A percentile compares a stretch with the other conserved stretches of the same genome.
Evolutionary conservation across 1,139 yeast genomes (phyloP).

Genomic region (Debaryomyces subglobosus): DNA sequence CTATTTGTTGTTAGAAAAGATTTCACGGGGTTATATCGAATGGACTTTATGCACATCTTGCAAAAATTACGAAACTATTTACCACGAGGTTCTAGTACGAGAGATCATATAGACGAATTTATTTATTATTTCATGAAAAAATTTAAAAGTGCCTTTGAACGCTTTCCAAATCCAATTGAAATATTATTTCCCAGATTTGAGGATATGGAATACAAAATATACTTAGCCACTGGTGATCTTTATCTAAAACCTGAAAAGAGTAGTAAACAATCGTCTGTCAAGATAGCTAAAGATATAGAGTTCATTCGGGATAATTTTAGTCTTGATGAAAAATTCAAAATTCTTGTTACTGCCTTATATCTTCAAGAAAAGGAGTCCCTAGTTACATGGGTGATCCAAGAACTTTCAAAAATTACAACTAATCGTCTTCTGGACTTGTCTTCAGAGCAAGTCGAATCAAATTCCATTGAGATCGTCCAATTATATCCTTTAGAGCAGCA

Average conservation of each 20-base stretch:
- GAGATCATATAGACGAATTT: conserved; percentile 68
- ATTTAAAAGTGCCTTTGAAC: conserved; percentile 50
- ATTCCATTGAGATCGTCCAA: conserved; percentile 12
- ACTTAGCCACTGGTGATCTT: conserved; percentile 56
- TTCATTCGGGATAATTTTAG: conserved; percentile 35
- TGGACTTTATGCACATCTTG: conserved; percentile 66
- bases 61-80: conserved; percentile 35
- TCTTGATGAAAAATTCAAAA: conserved; percentile 42
- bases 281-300: conserved; percentile 41
- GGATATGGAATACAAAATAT: conserved; percentile 40
- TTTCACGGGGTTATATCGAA: conserved; percentile 63
- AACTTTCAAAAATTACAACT: conserved; percentile 35
- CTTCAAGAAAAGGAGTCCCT: conserved; percentile 46
- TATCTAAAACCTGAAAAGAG: conserved; percentile 24
- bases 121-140: conserved; percentile 68
- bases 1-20: conserved; percentile 65
- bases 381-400: conserved; percentile 47
- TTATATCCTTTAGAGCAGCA: conserved; percentile 22
- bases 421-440: conserved; percentile 22
- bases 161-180: conserved; percentile 68
- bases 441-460: conserved; percentile 9
- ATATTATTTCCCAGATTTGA: conserved; percentile 67
- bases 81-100: conserved; percentile 40
- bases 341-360: conserved; percentile 53
- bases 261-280: conserved; percentile 22